A percentile compares a stretch with the other conserved stretches of the same genome.
Conservation (phyloP, 441 rosid species). For the Arabidopsis hybrid region DNA sequence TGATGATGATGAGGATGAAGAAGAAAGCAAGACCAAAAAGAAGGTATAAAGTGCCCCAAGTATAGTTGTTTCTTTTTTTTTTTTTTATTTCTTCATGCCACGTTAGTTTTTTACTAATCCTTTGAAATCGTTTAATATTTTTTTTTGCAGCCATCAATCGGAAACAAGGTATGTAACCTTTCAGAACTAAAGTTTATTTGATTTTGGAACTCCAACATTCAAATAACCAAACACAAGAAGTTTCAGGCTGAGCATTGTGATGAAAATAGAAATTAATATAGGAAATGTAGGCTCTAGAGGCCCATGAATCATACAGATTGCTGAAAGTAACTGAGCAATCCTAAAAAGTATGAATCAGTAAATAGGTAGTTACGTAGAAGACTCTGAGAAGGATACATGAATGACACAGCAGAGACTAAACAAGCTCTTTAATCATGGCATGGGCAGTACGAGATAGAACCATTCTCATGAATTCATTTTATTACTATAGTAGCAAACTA, state of each 20-base stretch:
- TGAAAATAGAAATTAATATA: slow-evolving; percentile 10
- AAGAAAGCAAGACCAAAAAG: slow-evolving; percentile 63
- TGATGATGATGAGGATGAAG: slow-evolving; percentile 43
- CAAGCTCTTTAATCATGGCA: slow-evolving; percentile 16
- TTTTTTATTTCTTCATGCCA: slow-evolving; percentile 7
- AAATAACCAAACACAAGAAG: slow-evolving; percentile 8
- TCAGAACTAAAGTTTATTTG: slow-evolving; percentile 13
- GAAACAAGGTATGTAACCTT: slow-evolving; percentile 32
- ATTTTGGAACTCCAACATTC: background rate
- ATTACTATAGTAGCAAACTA: background rate
- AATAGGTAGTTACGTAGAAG: background rate
- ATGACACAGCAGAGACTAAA: background rate
- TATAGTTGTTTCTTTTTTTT: background rate
- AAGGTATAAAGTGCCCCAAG: slow-evolving; percentile 48
- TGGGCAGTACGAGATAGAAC: background rate
- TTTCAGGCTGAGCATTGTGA: slow-evolving; percentile 16
- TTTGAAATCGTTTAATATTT: slow-evolving; percentile 4
- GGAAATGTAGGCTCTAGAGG: background rate
- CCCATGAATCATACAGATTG: background rate
- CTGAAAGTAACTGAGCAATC: background rate
- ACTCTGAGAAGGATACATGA: slow-evolving; percentile 1
- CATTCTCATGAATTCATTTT: background rate
- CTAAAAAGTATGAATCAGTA: background rate
- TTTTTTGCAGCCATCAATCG: slow-evolving; percentile 26
- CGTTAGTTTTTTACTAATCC: slow-evolving; percentile 3